phyloP scores from a whole-genome alignment of 768 basidiomycete genomes.

The Pluteus cervinus region DNA sequence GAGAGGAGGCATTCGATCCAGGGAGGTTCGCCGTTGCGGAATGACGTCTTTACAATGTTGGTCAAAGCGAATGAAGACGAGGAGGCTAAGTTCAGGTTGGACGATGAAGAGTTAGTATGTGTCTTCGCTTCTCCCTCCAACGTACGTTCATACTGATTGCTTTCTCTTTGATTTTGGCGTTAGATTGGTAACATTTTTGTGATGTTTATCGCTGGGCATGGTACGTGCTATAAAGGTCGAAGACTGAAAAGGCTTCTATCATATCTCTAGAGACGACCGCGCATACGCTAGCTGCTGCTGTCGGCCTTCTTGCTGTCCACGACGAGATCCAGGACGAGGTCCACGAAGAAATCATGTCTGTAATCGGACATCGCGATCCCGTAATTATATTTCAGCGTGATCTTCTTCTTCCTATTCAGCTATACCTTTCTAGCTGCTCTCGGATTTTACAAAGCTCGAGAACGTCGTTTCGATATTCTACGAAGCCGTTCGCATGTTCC shows the following conservation, averaged over 20 bases:
- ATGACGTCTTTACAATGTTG: constrained; percentile 36
- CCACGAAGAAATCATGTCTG: constrained; percentile 29
- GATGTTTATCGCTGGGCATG: constrained; percentile 55
- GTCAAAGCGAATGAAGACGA: constrained; percentile 41
- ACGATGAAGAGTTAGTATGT: constrained; percentile 24
- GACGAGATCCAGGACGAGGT: constrained; percentile 38
- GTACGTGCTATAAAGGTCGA: constrained; percentile 17
- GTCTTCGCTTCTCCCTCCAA: not conserved
- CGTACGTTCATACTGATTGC: not conserved
- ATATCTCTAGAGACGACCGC: constrained; percentile 35
- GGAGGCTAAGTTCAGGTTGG: constrained; percentile 29
- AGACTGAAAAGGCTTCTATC: not conserved
- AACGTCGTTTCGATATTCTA: constrained; percentile 23
- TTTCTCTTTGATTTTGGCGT: not conserved
- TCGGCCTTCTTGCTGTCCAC: constrained; percentile 37
- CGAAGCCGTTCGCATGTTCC: constrained; percentile 23
- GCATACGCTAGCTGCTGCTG: constrained; percentile 33
- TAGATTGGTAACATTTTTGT: constrained; percentile 50
- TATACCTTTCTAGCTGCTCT: constrained; percentile 18
- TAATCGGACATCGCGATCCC: constrained; percentile 28
- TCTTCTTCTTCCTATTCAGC: not conserved
- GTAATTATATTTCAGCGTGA: constrained; percentile 19
- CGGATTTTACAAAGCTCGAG: constrained; percentile 15
- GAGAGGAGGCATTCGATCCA: constrained; percentile 15
- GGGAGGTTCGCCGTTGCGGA: constrained; percentile 5